Percentiles rank a stretch among this genome's conserved stretches.
phyloP scores from a whole-genome alignment of 169 alveolate species.

The Eimeria zaria region DNA sequence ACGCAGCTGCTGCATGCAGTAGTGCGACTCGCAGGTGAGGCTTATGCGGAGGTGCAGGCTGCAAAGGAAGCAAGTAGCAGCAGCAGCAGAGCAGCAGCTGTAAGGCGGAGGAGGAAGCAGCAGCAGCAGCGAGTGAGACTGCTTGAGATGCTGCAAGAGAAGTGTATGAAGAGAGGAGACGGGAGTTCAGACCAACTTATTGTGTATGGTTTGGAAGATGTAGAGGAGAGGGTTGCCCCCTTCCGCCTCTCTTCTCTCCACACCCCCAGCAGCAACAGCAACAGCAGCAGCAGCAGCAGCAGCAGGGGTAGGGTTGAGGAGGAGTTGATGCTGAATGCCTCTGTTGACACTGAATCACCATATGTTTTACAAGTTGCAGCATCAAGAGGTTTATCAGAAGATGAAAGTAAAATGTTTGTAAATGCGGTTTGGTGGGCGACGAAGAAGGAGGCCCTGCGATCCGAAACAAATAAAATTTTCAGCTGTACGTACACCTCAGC shows the following conservation, averaged over 20 bases:
- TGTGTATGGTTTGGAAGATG: constrained; percentile 46
- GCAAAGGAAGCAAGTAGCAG: not conserved
- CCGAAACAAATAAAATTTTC: not conserved
- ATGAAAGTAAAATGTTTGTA: not conserved
- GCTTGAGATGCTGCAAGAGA: constrained; percentile 5
- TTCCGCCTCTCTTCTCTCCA: constrained; percentile 32
- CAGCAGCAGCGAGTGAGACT: not conserved
- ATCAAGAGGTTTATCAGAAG: not conserved
- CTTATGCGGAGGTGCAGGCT: constrained; percentile 20
- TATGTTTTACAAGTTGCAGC: not conserved
- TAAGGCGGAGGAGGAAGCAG: not conserved
- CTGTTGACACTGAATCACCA: not conserved
- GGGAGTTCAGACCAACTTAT: not conserved
- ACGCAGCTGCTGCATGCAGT: constrained; percentile 38
- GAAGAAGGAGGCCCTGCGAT: constrained; percentile 3
- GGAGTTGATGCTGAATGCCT: not conserved
- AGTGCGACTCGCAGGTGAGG: constrained; percentile 36
- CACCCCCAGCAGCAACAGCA: constrained; percentile 39
- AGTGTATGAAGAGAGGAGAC: not conserved
- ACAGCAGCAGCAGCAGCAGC: constrained; percentile 14
- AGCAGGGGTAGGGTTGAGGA: not conserved
- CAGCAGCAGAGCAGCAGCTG: not conserved
- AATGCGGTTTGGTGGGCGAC: constrained; percentile 33
- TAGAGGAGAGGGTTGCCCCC: constrained; percentile 60
- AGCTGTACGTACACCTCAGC: not conserved